Evolutionary conservation across 2,329 filamentous ascomycete genomes (phyloP).

Genomic region (Exserohilum rostratum): DNA sequence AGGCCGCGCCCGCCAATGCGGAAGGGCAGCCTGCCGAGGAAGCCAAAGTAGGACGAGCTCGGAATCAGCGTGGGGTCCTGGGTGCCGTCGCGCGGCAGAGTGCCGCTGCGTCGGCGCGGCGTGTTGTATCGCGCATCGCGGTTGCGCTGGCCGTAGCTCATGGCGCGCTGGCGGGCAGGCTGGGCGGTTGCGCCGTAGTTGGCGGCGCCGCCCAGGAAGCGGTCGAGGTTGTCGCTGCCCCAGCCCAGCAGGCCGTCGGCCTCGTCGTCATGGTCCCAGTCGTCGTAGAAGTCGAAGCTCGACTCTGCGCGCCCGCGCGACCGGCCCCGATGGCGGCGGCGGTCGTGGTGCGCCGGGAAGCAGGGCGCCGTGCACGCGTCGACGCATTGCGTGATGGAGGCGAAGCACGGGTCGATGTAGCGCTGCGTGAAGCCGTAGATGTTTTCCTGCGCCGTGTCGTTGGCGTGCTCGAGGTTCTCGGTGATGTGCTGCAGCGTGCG

Average conservation of each 20-base stretch:
- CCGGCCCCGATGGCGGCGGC: slow-evolving; percentile 69
- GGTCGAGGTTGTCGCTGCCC: slow-evolving; percentile 83
- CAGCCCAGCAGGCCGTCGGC: slow-evolving; percentile 72
- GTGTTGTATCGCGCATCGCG: slow-evolving; percentile 44
- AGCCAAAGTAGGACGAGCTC: slow-evolving; percentile 82
- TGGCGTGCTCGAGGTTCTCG: slow-evolving; percentile 86
- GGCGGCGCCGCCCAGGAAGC: slow-evolving; percentile 74
- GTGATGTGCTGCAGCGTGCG: slow-evolving; percentile 93
- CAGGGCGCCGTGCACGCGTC: slow-evolving; percentile 72
- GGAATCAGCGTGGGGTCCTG: slow-evolving; percentile 87
- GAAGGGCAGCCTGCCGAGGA: slow-evolving; percentile 82
- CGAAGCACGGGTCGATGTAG: slow-evolving; percentile 82
- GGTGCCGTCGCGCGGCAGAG: slow-evolving; percentile 56
- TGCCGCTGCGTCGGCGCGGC: slow-evolving; percentile 61
- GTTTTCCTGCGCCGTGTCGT: slow-evolving; percentile 87
- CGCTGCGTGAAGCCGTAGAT: slow-evolving; percentile 88
- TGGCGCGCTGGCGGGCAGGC: slow-evolving; percentile 75
- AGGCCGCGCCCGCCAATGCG: slow-evolving; percentile 78
- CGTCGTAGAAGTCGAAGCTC: slow-evolving; percentile 97
- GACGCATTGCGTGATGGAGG: slow-evolving; percentile 68
- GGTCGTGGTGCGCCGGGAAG: slow-evolving; percentile 77
- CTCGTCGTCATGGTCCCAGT: slow-evolving; percentile 78
- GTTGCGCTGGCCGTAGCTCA: slow-evolving; percentile 84
- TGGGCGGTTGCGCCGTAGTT: slow-evolving; percentile 59
- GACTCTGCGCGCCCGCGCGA: slow-evolving; percentile 72